Conservation (phyloP, 228 moss, liverwort and hornwort species). For the Sphagnum fallax region DNA sequence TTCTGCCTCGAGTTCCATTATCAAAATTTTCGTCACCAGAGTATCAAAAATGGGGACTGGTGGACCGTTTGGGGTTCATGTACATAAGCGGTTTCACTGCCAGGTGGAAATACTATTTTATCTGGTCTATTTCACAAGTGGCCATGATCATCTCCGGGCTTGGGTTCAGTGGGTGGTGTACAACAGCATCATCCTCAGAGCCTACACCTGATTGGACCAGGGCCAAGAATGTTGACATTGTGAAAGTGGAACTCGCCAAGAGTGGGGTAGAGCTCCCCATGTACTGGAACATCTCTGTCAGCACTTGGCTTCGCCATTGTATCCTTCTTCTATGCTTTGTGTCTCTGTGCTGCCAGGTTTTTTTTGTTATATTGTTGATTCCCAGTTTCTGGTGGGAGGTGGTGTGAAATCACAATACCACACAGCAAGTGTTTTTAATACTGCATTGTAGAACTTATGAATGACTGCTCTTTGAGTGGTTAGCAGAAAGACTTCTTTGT, state of each 20-base stretch:
- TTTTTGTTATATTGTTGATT: too few relatives aligned
- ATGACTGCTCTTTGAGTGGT: too few relatives aligned
- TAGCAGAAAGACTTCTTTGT: too few relatives aligned
- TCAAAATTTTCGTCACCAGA: constrained; percentile 54
- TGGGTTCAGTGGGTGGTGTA: constrained; percentile 77
- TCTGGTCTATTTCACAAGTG: constrained; percentile 77
- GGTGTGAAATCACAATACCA: too few relatives aligned
- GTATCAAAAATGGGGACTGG: constrained; percentile 66
- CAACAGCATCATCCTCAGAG: constrained; percentile 10
- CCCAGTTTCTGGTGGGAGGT: too few relatives aligned
- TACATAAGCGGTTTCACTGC: constrained; percentile 60
- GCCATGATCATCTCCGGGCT: constrained; percentile 70
- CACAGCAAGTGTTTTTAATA: too few relatives aligned
- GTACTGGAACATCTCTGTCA: constrained; percentile 87
- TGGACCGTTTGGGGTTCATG: constrained; percentile 54
- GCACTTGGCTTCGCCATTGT: constrained; percentile 96
- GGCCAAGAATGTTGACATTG: constrained; percentile 71
- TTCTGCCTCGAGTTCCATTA: constrained; percentile 57
- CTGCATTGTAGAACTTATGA: too few relatives aligned
- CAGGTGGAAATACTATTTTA: constrained; percentile 94
- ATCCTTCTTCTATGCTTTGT: constrained; percentile 14
- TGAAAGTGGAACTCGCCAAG: constrained; percentile 71
- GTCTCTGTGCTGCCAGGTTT: neutral
- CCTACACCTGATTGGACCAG: constrained; percentile 50
- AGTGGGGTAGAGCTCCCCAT: constrained; percentile 75